These are phyloP conservation scores for Cryphonectria nitschkei DNA, from an alignment of 2,329 filamentous ascomycete genomes.

Conservation along the genomic window DNA sequence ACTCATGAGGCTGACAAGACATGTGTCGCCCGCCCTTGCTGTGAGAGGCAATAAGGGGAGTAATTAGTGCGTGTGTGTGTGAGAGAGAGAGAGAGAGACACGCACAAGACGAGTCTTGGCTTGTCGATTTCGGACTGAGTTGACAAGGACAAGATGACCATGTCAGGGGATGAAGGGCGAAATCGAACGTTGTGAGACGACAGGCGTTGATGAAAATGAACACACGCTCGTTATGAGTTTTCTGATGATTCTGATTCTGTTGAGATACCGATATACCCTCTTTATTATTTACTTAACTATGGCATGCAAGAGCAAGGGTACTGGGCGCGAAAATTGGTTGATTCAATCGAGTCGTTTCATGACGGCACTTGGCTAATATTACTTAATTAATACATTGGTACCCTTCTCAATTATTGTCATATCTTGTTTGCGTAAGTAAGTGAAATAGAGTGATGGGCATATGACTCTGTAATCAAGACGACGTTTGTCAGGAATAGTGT, in stretches of 20 bases:
- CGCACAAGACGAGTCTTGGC: background rate
- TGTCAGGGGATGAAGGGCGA: background rate
- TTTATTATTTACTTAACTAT: background rate
- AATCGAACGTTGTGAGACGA: background rate
- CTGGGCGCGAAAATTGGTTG: background rate
- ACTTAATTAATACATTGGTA: background rate
- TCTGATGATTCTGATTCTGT: background rate
- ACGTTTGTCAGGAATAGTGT: no score
- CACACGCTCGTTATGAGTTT: background rate
- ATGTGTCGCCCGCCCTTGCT: no score
- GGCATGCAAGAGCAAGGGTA: background rate
- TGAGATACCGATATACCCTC: conserved; percentile 21
- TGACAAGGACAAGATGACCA: background rate
- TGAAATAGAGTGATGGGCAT: no score
- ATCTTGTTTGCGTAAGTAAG: background rate
- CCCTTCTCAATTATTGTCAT: background rate
- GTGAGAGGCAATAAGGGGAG: background rate
- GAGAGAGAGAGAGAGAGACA: no score
- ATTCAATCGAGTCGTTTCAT: background rate
- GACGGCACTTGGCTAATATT: background rate
- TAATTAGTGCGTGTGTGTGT: no score
- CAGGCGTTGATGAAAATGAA: background rate
- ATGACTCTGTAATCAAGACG: no score
- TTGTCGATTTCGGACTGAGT: background rate
- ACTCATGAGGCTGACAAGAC: background rate